phyloP scores from a whole-genome alignment of 805 yeast genomes.

The Candida arabinofermentans region DNA sequence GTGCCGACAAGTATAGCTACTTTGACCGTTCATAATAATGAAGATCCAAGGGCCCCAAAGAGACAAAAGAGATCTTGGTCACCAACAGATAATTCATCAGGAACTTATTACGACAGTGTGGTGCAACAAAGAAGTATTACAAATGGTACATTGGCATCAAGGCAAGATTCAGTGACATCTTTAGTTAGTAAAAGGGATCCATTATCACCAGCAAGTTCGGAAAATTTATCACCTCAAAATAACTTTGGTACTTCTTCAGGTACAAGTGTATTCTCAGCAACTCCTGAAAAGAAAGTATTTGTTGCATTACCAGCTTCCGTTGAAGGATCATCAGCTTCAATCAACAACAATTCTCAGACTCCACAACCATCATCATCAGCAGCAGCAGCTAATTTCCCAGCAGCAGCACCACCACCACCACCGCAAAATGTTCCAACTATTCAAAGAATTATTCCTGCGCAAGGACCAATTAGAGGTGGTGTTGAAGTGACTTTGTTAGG shows the following conservation, averaged over 20 bases:
- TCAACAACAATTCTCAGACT: background rate
- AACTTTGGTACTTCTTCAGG: constrained; percentile 27
- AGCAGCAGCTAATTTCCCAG: background rate
- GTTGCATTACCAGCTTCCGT: constrained; percentile 3
- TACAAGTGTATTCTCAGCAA: constrained; percentile 28
- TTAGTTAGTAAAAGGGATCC: constrained; percentile 24
- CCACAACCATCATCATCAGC: constrained; percentile 1
- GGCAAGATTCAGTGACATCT: constrained; percentile 19
- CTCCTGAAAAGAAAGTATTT: constrained; percentile 28
- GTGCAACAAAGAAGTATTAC: constrained; percentile 20
- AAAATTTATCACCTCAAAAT: constrained; percentile 30
- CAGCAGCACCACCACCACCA: background rate
- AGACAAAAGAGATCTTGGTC: constrained; percentile 33
- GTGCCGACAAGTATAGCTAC: constrained; percentile 2
- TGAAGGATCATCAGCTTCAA: background rate
- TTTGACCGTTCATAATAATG: background rate
- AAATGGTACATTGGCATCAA: constrained; percentile 7
- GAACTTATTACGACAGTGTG: constrained; percentile 24
- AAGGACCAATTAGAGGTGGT: constrained; percentile 96
- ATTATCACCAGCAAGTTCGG: constrained; percentile 29
- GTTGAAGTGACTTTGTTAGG: constrained; percentile 92
- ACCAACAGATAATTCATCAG: constrained; percentile 22
- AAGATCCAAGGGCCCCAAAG: constrained; percentile 21
- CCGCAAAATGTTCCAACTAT: constrained; percentile 45
- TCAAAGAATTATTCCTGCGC: constrained; percentile 89